Percentiles rank a stretch among this genome's conserved stretches.
Evolutionary conservation across 2,329 filamentous ascomycete species (phyloP).

Genomic region (Acarospora socialis): DNA sequence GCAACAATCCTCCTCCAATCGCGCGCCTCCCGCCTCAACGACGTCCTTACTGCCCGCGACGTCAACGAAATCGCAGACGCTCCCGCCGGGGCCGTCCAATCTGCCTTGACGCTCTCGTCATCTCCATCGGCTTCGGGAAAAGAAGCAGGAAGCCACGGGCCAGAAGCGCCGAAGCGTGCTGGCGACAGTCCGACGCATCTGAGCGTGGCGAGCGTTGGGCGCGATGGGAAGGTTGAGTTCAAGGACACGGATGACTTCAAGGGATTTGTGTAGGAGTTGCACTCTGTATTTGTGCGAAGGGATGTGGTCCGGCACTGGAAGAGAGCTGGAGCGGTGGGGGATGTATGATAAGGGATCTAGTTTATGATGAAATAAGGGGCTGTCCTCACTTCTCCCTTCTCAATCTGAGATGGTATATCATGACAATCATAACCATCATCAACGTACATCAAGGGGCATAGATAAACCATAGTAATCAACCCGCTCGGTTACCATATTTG

Average conservation of each 20-base stretch:
- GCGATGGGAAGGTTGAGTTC: conserved; percentile 53
- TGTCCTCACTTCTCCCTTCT: too few relatives aligned
- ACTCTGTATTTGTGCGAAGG: too few relatives aligned
- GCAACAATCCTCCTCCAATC: conserved; percentile 78
- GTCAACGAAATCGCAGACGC: conserved; percentile 82
- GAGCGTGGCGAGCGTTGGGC: conserved; percentile 39
- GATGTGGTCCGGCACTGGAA: too few relatives aligned
- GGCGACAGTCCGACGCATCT: not conserved
- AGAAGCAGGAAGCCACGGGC: conserved; percentile 20
- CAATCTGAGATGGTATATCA: too few relatives aligned
- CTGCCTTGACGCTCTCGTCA: conserved; percentile 33
- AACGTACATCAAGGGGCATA: too few relatives aligned
- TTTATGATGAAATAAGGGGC: too few relatives aligned
- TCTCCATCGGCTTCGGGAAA: conserved; percentile 19
- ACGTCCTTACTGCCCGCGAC: conserved; percentile 62
- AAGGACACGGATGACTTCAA: conserved; percentile 34
- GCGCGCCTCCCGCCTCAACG: conserved; percentile 62
- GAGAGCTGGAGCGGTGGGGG: too few relatives aligned
- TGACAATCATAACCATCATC: too few relatives aligned
- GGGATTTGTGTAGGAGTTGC: too few relatives aligned
- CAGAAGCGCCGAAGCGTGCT: conserved; percentile 8
- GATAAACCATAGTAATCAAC: too few relatives aligned
- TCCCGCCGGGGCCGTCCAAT: conserved; percentile 54
- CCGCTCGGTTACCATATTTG: too few relatives aligned
- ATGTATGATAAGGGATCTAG: too few relatives aligned